These are phyloP conservation scores for Colletotrichum lupini DNA, from an alignment of 2,329 filamentous ascomycete genomes.

Conservation along the genomic window DNA sequence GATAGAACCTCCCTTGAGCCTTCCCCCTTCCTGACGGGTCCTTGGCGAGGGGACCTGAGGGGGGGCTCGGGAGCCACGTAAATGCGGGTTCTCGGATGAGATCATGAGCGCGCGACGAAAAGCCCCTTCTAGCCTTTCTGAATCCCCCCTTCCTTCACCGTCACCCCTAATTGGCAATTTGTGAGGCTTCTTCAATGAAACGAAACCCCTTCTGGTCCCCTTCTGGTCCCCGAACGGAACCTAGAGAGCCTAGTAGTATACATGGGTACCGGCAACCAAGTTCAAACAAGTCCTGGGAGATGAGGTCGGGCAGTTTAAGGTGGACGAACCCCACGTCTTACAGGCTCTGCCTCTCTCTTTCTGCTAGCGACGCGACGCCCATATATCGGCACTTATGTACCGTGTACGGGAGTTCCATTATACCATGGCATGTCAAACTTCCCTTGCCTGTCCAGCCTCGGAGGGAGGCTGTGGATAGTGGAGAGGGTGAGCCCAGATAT, in stretches of 20 bases:
- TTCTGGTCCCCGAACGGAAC: neutral
- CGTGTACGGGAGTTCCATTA: neutral
- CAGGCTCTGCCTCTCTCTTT: neutral
- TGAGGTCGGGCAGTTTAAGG: slow-evolving; percentile 3
- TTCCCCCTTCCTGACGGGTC: neutral
- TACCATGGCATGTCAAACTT: neutral
- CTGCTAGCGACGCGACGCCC: too few species aligned
- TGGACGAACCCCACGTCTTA: neutral
- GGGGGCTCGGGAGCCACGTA: neutral
- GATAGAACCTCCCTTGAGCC: neutral
- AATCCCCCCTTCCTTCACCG: neutral
- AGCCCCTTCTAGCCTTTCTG: neutral
- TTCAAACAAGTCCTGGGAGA: slow-evolving; percentile 2
- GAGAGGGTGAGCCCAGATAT: neutral
- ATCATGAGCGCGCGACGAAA: neutral
- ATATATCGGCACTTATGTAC: neutral
- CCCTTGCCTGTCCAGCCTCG: neutral
- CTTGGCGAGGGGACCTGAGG: neutral
- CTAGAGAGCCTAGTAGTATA: neutral
- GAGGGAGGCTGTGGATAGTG: neutral
- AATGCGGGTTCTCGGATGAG: neutral
- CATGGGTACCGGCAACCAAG: neutral
- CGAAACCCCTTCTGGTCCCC: neutral
- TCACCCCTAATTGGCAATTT: neutral
- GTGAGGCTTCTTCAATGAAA: neutral